These are phyloP conservation scores for Cordyceps militaris DNA, from an alignment of 2,329 filamentous ascomycete genomes.

Conservation along the genomic window DNA sequence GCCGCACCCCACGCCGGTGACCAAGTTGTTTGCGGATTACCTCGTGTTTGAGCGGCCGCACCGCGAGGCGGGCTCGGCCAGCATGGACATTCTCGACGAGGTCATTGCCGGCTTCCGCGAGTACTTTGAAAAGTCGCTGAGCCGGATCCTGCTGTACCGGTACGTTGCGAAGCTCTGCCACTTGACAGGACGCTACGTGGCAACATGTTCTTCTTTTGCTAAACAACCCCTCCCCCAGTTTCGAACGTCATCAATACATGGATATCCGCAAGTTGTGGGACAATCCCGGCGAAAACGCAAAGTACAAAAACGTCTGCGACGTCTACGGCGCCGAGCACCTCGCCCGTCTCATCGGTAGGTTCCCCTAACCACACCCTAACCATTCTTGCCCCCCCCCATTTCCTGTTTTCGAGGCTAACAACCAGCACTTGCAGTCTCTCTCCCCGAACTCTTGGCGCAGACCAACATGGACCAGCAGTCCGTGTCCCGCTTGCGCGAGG, in stretches of 20 bases:
- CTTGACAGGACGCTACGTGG: too few species aligned
- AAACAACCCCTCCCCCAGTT: too few species aligned
- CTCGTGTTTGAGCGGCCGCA: slow-evolving; percentile 60
- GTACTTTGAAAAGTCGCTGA: slow-evolving; percentile 88
- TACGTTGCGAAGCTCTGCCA: too few species aligned
- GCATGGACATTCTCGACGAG: slow-evolving; percentile 83
- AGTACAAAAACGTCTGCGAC: slow-evolving; percentile 67
- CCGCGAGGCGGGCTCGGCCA: slow-evolving; percentile 58
- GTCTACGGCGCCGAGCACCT: slow-evolving; percentile 93
- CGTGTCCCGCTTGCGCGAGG: slow-evolving; percentile 79
- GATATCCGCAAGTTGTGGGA: slow-evolving; percentile 67
- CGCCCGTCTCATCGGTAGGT: slow-evolving; percentile 75
- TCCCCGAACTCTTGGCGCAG: slow-evolving; percentile 90
- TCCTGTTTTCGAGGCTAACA: not conserved
- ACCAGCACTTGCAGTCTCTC: slow-evolving; percentile 53
- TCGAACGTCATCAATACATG: slow-evolving; percentile 83
- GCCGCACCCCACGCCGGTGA: slow-evolving; percentile 69
- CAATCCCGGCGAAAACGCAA: slow-evolving; percentile 51
- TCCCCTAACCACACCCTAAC: not conserved
- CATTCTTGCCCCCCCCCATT: not conserved
- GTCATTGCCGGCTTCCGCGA: slow-evolving; percentile 78
- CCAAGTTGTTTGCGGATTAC: slow-evolving; percentile 75
- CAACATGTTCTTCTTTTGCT: not conserved
- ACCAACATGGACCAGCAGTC: slow-evolving; percentile 97
- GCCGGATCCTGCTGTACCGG: slow-evolving; percentile 81